Evolutionary conservation across 2,329 filamentous ascomycete genomes (phyloP), one percentile per base, ranked within the genome.

Genomic region (Talaromyces sp.): DNA sequence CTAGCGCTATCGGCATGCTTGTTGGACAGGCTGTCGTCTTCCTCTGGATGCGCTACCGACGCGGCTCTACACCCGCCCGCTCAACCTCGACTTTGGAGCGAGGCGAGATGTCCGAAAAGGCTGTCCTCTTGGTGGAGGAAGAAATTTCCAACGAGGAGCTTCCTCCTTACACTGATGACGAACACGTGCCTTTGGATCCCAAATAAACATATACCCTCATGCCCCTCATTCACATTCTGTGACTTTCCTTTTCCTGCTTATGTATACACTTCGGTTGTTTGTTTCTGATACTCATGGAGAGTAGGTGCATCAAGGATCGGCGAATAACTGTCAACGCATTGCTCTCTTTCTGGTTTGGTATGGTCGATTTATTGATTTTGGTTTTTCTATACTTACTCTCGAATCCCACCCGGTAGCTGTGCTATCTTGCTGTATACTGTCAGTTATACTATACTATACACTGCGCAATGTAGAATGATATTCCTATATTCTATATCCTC

Each of bases 1-100:
- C 81, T 33, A 80, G 78, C 66, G 79, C 78, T 10, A 68, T 83
- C 50, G 81, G 80, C 56, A 80, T 82, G 78, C 70, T 83, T n/a
- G 73, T 82, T 52, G 81, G 80, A 35, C 80, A 82, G 70, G 69
- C 75, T 35, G 74, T 82, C 49, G 74, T 81, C 35, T 81, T 79
- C 70, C 58, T 83, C 54, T 82, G 81, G 80, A 73, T 76, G 59
- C 76, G 76, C 64, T 77, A 75, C 69, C 78, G 75, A 58, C 75
- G 76, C 24, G 72, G 71, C 57, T 67, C 71, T 31, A 69, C 45
- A 13, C 68, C 33, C 64, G 70, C 33, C 47, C 71, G 74, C 50
- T 69, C 71, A 62, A 68, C 69, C 60, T 69, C 71, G 47, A 69
- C 71, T 41, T 68, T 72, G 64, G 78, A 79, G 66, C 69, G 74